Base-by-base conservation (phyloP, 768 basidiomycete genomes). In the Phlebiopsis flavidoalba region DNA sequence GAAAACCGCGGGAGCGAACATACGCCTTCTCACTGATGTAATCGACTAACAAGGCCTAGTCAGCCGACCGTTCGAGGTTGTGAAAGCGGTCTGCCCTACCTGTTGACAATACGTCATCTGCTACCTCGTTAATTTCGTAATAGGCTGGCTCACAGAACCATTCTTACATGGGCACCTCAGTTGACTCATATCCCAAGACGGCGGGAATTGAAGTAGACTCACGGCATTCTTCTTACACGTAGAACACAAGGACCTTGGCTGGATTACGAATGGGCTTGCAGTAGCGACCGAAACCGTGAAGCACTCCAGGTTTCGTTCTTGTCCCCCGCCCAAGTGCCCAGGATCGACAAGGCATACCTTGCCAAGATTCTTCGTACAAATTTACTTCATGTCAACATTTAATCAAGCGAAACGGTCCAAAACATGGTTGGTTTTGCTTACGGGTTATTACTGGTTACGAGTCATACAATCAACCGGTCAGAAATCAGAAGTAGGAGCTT, bases 11-110 rank as follows among this genome's bases (percentile, higher is more conserved):
- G 11, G 94, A 93, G 45, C 96, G 80, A 43, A 95, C 91, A 66
- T 90, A 95, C 5, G 93, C 93, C 71, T 95, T 95, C 74, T 97
- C 95, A 71, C 81, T 95, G 76, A n/a, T 97, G 96, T 12, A 96
- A 73, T 48, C 94, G 92, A 67, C 93, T 95, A 67, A n/a, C 57
- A 43, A 59, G 36, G 35, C n/a, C n/a, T n/a, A n/a, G n/a, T 63
- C 26, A 61, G 54, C n/a, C 11, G 15, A 47, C 3, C 11, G 31
- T 43, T 24, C 31, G 17, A 49, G 19, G 46, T 8, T 47, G n/a
- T n/a, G 45, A 35, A 49, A 24, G 8, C 36, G 22, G 43, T 24
- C n/a, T 35, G 31, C 15, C 24, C 12, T 52, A 88, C 86, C 91
- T 93, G 69, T 94, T 95, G 57, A 95, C 85, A 51, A 79, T 88